Evolutionary conservation across 2,329 filamentous ascomycete genomes (phyloP).

Genomic region (Pseudogymnoascus sp.): DNA sequence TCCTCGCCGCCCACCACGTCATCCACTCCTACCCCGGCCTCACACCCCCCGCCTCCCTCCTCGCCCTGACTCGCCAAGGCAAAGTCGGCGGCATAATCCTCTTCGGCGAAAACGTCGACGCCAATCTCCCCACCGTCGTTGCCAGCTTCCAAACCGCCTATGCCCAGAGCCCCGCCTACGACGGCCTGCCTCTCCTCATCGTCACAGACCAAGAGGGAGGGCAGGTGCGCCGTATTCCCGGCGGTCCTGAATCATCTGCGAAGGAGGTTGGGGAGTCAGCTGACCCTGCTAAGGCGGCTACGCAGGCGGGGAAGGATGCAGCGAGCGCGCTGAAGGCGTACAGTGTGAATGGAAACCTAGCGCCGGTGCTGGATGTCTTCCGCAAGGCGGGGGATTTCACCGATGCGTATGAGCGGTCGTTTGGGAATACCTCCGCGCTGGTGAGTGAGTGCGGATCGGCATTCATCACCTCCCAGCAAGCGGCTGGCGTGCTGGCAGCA

Average conservation of each 20-base stretch:
- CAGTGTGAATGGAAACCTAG: slow-evolving; percentile 18
- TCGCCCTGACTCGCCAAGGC: slow-evolving; percentile 22
- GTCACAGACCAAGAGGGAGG: slow-evolving; percentile 31
- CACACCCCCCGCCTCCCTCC: slow-evolving; percentile 23
- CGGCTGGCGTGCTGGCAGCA: slow-evolving; percentile 20
- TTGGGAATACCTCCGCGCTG: slow-evolving; percentile 21
- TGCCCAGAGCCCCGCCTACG: slow-evolving; percentile 17
- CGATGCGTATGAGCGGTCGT: slow-evolving; percentile 24
- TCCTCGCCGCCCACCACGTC: slow-evolving; percentile 20
- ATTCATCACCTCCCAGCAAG: slow-evolving; percentile 23
- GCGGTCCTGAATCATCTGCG: slow-evolving; percentile 22
- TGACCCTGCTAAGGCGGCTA: slow-evolving; percentile 18
- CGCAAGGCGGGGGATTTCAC: slow-evolving; percentile 3
- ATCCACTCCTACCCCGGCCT: slow-evolving; percentile 28
- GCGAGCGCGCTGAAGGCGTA: slow-evolving; percentile 17
- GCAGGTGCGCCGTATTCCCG: slow-evolving; percentile 23
- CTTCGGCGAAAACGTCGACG: slow-evolving; percentile 27
- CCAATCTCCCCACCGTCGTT: slow-evolving; percentile 20
- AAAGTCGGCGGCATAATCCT: slow-evolving; percentile 29
- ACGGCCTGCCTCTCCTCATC: slow-evolving; percentile 24
- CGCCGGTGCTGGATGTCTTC: neutral
- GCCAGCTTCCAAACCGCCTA: slow-evolving; percentile 23
- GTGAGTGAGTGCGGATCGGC: slow-evolving; percentile 20
- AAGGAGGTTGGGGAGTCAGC: slow-evolving; percentile 23
- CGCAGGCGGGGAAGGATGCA: slow-evolving; percentile 21